phyloP scores from a whole-genome alignment of 495 filamentous ascomycete species.

The Aspergillus sclerotioniger region DNA sequence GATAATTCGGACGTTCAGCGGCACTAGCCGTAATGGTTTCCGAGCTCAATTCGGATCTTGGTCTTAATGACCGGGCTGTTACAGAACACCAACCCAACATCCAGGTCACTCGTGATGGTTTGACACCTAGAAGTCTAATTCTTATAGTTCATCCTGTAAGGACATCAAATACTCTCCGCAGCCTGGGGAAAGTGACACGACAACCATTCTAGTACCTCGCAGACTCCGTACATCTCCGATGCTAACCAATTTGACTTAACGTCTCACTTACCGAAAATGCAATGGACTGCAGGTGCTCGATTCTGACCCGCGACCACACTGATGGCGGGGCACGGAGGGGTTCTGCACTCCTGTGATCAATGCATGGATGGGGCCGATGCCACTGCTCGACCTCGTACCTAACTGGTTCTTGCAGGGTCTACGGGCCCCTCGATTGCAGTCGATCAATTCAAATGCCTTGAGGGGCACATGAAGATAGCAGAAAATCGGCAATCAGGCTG shows the following conservation, averaged over 20 bases:
- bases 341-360: background rate
- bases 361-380: slow-evolving; percentile 1
- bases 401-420: background rate
- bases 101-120: background rate
- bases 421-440: background rate
- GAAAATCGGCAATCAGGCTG: background rate
- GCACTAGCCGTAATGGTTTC: background rate
- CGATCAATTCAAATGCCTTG: background rate
- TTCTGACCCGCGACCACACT: background rate
- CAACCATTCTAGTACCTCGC: background rate
- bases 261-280: background rate
- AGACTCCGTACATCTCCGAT: background rate
- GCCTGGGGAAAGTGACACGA: background rate
- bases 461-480: background rate
- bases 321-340: background rate
- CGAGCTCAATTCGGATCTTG: background rate
- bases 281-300: background rate
- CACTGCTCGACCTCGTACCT: background rate
- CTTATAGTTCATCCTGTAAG: background rate
- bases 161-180: background rate
- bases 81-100: background rate
- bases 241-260: background rate
- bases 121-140: background rate
- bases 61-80: background rate
- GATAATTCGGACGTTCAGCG: background rate